Conservation (phyloP, 2,329 filamentous ascomycete genomes). For the Pseudopyricularia cyperi region DNA sequence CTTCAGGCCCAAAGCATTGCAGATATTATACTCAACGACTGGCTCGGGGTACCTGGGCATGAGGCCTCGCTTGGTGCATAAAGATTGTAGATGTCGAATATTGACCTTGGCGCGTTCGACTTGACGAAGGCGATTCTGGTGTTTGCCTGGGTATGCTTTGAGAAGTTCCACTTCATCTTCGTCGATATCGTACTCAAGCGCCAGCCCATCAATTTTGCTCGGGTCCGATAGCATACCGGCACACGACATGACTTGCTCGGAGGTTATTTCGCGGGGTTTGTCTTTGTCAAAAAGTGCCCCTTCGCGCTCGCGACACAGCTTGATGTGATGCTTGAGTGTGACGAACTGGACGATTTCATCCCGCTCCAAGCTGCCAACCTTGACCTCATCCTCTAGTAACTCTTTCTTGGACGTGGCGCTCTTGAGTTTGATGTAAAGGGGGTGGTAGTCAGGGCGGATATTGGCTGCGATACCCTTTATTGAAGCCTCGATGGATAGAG, state of each 20-base stretch:
- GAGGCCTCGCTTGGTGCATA: slow-evolving; percentile 26
- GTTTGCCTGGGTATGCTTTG: slow-evolving; percentile 24
- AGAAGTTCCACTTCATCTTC: slow-evolving; percentile 30
- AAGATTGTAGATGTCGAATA: slow-evolving; percentile 19
- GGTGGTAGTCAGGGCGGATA: not conserved
- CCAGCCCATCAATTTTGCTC: not conserved
- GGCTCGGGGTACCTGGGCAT: slow-evolving; percentile 28
- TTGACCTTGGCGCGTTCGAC: slow-evolving; percentile 19
- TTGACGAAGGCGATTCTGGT: slow-evolving; percentile 16
- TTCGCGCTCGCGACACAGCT: not conserved
- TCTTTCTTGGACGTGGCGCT: not conserved
- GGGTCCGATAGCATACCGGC: not conserved
- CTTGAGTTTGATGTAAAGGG: not conserved
- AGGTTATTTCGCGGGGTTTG: not conserved
- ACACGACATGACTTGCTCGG: not conserved
- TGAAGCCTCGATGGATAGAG: too few relatives aligned
- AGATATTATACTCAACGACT: slow-evolving; percentile 23
- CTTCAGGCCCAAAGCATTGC: not conserved
- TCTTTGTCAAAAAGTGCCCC: not conserved
- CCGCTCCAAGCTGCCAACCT: not conserved
- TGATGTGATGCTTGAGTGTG: not conserved
- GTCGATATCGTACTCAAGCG: slow-evolving; percentile 13
- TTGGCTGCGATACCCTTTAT: not conserved
- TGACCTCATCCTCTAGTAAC: not conserved
- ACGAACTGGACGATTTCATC: not conserved